A percentile compares a stretch with the other conserved stretches of the same genome.
Evolutionary conservation across 768 basidiomycete species (phyloP).

Genomic region (Coprinopsis cinerea): DNA sequence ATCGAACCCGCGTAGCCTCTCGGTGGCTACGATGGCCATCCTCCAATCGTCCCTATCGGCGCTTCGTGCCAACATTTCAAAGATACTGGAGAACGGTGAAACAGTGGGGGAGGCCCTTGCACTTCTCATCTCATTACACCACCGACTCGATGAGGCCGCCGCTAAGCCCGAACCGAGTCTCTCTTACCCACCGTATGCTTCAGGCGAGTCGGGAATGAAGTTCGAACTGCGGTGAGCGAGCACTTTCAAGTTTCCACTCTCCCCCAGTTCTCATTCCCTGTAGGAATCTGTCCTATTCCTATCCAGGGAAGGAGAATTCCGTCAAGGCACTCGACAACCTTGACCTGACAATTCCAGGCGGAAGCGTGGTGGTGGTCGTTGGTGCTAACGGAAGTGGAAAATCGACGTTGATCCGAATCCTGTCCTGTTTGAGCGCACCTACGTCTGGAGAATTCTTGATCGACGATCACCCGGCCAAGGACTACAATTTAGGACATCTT

Average conservation of each 20-base stretch:
- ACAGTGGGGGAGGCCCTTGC: no score
- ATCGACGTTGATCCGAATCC: conserved; percentile 31
- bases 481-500: conserved; percentile 25
- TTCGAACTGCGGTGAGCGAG: conserved; percentile 9
- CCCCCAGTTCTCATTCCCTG: background rate
- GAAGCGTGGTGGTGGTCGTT: conserved; percentile 34
- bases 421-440: conserved; percentile 31
- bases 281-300: conserved; percentile 27
- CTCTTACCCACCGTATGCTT: no score
- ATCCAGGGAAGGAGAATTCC: conserved; percentile 26
- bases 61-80: no score
- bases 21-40: no score
- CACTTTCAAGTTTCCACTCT: no score
- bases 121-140: no score
- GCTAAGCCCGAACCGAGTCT: no score
- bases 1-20: no score
- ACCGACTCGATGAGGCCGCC: no score
- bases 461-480: conserved; percentile 23
- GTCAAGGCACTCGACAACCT: conserved; percentile 24
- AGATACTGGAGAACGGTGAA: no score
- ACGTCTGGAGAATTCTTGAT: conserved; percentile 27
- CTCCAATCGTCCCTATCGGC: no score
- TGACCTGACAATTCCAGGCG: conserved; percentile 29
- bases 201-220: no score
- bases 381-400: conserved; percentile 38